Base-by-base conservation (phyloP, 225 moss, liverwort and hornwort genomes). In the Anthoceros angustus region DNA sequence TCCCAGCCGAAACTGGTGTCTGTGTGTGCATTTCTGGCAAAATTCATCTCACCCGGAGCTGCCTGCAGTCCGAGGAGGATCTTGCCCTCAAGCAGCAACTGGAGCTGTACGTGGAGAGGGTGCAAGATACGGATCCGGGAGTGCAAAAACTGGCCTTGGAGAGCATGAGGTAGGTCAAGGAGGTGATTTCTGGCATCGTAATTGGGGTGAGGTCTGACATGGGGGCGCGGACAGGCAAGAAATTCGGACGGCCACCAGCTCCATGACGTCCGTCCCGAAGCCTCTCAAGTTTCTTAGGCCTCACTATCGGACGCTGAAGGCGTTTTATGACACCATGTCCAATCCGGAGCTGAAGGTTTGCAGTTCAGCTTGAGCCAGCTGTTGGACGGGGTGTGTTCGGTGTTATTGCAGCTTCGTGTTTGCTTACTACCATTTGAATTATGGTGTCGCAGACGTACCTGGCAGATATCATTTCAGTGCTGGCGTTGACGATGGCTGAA, bases 191-290 rank as follows among this genome's bases (percentile, higher is more conserved):
- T 11, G 62, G 25, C 7, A 25, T 24, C 16, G 64, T 9, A 25
- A 23, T 24, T 15, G 32, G 14, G 11, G 32, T 4, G 11, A 12
- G 11, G 14, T 10, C 32, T n/a, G 10, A 6, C 40, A 3, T 25
- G 12, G 16, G 11, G 23, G 5, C 5, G 12, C 64, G 6, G 12
- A 64, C 85, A 95, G 95, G 77, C 89, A 92, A 75, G 98, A 98
- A 77, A 89, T 98, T 72, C 86, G 92, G 64, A 98, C 98, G 65
- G 89, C 98, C 39, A 98, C 92, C 42, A 92, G 98, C 77, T 98
- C 98, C 25, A 98, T 98, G 98, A 98, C 98, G 25, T 98, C 98
- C 12, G 92, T 98, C 63, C 98, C 98, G 38, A 98, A 98, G 75
- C 98, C 98, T 64, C 82, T 98, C 55, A 98, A 98, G 71, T 92